phyloP scores from a whole-genome alignment of 352 stramenopile species.

The Phytophthora sansomeana region DNA sequence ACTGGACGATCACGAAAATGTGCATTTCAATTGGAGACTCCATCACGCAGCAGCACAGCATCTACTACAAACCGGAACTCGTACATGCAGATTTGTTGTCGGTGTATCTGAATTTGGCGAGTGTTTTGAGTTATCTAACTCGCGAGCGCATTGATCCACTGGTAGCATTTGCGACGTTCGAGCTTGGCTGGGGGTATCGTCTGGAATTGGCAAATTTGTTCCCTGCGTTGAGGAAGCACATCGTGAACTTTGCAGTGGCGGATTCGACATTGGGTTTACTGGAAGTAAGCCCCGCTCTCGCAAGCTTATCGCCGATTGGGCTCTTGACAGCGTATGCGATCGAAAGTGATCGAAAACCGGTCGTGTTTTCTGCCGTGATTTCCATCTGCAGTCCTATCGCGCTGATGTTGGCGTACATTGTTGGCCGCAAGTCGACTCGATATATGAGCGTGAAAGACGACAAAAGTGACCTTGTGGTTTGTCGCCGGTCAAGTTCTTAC shows the following conservation, averaged over 20 bases:
- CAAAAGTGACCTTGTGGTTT: background rate
- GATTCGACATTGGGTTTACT: conserved; percentile 13
- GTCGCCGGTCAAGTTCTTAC: conserved; percentile 16
- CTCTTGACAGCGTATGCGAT: conserved; percentile 33
- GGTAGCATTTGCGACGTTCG: conserved; percentile 33
- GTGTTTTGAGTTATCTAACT: conserved; percentile 26
- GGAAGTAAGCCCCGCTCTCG: conserved; percentile 15
- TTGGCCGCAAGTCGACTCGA: conserved; percentile 21
- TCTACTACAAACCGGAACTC: conserved; percentile 41
- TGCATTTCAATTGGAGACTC: conserved; percentile 24
- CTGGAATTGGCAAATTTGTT: conserved; percentile 26
- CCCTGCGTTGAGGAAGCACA: conserved; percentile 12
- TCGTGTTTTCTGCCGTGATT: conserved; percentile 26
- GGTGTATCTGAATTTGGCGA: conserved; percentile 36
- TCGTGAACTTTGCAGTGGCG: conserved; percentile 14
- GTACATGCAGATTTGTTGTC: conserved; percentile 44
- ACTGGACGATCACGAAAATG: conserved; percentile 44
- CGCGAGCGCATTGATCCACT: conserved; percentile 41
- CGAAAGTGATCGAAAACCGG: conserved; percentile 7
- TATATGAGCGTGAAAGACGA: background rate
- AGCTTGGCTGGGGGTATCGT: conserved; percentile 29
- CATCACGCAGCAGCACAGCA: conserved; percentile 19
- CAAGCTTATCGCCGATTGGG: conserved; percentile 25
- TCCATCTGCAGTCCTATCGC: conserved; percentile 33
- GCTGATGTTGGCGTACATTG: conserved; percentile 29